Percentiles rank a stretch among this genome's conserved stretches.
Conservation (phyloP, 1,284 basidiomycete species). For the Phenoliferia sp. region DNA sequence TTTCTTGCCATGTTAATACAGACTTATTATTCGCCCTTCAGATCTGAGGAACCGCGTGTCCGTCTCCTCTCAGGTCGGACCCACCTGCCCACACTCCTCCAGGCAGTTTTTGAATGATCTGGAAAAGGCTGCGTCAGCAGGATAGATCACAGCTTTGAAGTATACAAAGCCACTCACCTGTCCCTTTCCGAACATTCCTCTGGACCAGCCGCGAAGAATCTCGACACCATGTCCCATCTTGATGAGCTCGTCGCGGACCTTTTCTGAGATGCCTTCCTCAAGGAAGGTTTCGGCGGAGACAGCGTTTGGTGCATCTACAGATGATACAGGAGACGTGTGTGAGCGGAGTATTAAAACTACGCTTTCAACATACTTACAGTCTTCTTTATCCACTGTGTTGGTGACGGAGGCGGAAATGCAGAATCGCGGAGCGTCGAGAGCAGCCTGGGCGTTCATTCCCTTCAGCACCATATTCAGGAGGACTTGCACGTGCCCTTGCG, state of each 20-base stretch:
- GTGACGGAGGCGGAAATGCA: slow-evolving; percentile 57
- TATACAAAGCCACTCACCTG: slow-evolving; percentile 64
- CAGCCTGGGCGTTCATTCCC: slow-evolving; percentile 74
- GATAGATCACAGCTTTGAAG: too few species aligned
- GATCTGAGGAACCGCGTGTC: slow-evolving; percentile 36
- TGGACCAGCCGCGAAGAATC: slow-evolving; percentile 55
- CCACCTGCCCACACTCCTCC: slow-evolving; percentile 87
- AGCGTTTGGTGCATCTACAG: slow-evolving; percentile 60
- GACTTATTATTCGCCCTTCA: too few species aligned
- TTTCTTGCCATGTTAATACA: too few species aligned
- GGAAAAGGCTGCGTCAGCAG: slow-evolving; percentile 15
- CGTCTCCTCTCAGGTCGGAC: slow-evolving; percentile 71
- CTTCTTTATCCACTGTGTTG: slow-evolving; percentile 28
- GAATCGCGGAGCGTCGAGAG: slow-evolving; percentile 90
- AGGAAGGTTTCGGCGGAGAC: slow-evolving; percentile 79
- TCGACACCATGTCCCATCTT: slow-evolving; percentile 83
- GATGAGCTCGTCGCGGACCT: slow-evolving; percentile 42
- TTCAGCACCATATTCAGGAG: slow-evolving; percentile 78
- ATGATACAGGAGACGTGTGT: too few species aligned
- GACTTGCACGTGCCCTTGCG: slow-evolving; percentile 89
- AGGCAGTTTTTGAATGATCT: slow-evolving; percentile 83
- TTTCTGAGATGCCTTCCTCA: slow-evolving; percentile 65
- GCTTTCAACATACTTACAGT: too few species aligned
- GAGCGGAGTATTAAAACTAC: too few species aligned
- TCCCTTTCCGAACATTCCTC: slow-evolving; percentile 82